A percentile compares a stretch with the other conserved stretches of the same genome.
Conservation (phyloP, 2,329 filamentous ascomycete species). For the Nectriaceae sp. region DNA sequence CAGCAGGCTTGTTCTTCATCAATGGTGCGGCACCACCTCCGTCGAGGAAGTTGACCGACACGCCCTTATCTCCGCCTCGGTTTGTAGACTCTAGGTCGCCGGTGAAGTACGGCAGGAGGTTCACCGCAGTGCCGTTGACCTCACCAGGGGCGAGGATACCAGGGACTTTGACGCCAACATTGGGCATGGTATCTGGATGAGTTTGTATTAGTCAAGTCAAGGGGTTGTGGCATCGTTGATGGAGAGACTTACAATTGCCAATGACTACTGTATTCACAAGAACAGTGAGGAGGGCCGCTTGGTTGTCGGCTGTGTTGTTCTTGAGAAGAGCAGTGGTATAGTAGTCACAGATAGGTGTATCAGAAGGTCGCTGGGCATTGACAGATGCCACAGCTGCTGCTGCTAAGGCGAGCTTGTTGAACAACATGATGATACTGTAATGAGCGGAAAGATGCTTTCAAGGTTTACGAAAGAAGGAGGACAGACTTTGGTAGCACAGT, state of each 20-base stretch:
- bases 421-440: constrained; percentile 18
- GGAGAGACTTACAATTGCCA: constrained; percentile 52
- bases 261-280: constrained; percentile 66
- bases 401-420: constrained; percentile 21
- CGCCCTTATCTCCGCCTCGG: constrained; percentile 43
- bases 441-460: not conserved
- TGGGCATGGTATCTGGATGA: constrained; percentile 51
- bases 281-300: constrained; percentile 55
- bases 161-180: constrained; percentile 53
- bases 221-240: not conserved
- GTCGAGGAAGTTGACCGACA: constrained; percentile 62
- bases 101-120: constrained; percentile 61
- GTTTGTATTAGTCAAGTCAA: not conserved
- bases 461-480: not conserved
- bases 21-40: constrained; percentile 58
- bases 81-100: constrained; percentile 57
- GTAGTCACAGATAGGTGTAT: constrained; percentile 61
- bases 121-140: constrained; percentile 53
- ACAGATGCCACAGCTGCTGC: constrained; percentile 20
- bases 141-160: constrained; percentile 57
- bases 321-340: constrained; percentile 62
- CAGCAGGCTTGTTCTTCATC: constrained; percentile 56
- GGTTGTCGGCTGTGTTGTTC: constrained; percentile 60
- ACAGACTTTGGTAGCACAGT: not conserved
- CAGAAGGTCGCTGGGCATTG: constrained; percentile 47